Conservation (phyloP, 345 rosid species). For the Syzygium jambos region DNA sequence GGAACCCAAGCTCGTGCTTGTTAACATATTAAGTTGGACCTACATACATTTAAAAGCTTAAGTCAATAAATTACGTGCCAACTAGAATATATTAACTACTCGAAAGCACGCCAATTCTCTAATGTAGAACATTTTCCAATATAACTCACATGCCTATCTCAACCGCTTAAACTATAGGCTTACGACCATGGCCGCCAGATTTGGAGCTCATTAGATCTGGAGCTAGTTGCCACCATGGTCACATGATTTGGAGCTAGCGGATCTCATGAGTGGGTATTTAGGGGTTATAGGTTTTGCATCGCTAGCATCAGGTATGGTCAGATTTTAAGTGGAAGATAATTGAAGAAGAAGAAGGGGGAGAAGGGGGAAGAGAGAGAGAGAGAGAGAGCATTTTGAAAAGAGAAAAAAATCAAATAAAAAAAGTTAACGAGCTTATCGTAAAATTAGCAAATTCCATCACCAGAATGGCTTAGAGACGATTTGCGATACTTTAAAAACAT, state of each 20-base stretch:
- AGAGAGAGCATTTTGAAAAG: neutral
- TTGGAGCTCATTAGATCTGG: neutral
- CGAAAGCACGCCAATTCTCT: rapidly evolving
- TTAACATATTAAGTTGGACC: rapidly evolving
- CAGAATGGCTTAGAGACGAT: rapidly evolving
- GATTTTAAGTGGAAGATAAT: neutral
- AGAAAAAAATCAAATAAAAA: neutral
- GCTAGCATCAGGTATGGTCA: neutral
- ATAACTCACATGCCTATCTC: neutral
- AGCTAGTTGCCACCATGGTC: neutral
- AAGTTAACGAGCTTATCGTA: neutral
- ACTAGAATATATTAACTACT: rapidly evolving
- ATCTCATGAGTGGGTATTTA: neutral
- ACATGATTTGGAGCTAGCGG: neutral
- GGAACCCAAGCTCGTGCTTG: rapidly evolving
- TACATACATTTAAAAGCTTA: neutral
- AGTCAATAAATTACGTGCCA: rapidly evolving
- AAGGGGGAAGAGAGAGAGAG: no score
- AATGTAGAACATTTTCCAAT: neutral
- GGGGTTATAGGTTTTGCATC: neutral
- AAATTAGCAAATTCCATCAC: neutral
- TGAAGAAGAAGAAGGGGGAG: neutral
- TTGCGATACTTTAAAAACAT: neutral
- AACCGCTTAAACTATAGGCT: neutral
- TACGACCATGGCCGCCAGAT: neutral